Evolutionary conservation across 2,329 filamentous ascomycete species (phyloP).

Genomic region (Aspergillus costaricaensis): DNA sequence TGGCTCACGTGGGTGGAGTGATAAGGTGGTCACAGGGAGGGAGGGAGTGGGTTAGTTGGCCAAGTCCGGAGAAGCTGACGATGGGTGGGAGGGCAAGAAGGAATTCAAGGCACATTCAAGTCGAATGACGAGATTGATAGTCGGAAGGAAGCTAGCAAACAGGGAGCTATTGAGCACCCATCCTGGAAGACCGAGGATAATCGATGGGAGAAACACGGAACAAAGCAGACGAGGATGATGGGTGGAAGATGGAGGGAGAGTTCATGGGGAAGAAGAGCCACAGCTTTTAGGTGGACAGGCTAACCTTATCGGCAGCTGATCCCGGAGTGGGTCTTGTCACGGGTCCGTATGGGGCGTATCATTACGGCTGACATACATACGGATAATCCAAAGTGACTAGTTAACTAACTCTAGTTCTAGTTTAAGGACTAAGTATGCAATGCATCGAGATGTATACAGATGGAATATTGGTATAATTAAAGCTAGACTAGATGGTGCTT

Average conservation of each 20-base stretch:
- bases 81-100: conserved; percentile 9
- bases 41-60: background rate
- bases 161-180: conserved; percentile 17
- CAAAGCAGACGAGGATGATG: conserved; percentile 4
- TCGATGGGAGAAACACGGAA: background rate
- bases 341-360: background rate
- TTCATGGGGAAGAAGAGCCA: background rate
- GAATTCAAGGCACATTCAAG: background rate
- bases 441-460: background rate
- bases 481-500: background rate
- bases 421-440: too few relatives aligned
- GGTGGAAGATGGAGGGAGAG: background rate
- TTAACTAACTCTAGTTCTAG: too few relatives aligned
- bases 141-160: background rate
- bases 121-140: background rate
- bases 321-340: conserved; percentile 1
- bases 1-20: background rate
- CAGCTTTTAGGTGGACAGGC: background rate
- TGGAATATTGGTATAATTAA: background rate
- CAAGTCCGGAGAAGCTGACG: background rate
- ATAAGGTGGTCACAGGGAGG: background rate
- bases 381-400: too few relatives aligned
- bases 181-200: conserved; percentile 6
- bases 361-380: background rate
- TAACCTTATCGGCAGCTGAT: conserved; percentile 11